Evolutionary conservation across 2,329 filamentous ascomycete genomes (phyloP).

Genomic region (Leptographium wingfieldii): DNA sequence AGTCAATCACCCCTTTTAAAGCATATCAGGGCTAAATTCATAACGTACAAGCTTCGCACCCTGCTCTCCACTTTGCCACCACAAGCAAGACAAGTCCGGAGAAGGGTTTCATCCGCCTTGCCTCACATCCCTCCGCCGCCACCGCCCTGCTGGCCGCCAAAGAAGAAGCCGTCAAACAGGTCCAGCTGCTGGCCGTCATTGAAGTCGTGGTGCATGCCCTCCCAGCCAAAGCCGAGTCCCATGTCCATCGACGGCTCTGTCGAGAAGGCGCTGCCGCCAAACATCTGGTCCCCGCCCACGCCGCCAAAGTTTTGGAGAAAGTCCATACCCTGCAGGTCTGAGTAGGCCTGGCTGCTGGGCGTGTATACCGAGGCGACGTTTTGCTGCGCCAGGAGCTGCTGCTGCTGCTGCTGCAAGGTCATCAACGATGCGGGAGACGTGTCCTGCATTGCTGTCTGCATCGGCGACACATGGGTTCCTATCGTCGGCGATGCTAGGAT

Average conservation of each 20-base stretch:
- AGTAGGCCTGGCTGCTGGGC: slow-evolving; percentile 23
- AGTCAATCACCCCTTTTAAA: no score
- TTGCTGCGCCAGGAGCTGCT: slow-evolving; percentile 5
- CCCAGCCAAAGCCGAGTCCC: slow-evolving; percentile 54
- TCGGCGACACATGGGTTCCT: slow-evolving; percentile 2
- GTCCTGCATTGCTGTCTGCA: slow-evolving; percentile 5
- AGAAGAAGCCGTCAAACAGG: slow-evolving; percentile 63
- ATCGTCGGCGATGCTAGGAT: slow-evolving; percentile 31
- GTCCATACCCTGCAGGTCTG: slow-evolving; percentile 40
- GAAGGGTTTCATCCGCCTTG: not conserved
- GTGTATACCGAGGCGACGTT: slow-evolving; percentile 8
- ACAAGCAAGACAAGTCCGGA: no score
- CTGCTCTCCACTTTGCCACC: no score
- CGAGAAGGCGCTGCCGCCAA: slow-evolving; percentile 15
- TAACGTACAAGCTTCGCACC: no score
- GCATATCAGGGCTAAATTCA: no score
- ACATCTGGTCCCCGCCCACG: slow-evolving; percentile 1
- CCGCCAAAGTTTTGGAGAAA: slow-evolving; percentile 33
- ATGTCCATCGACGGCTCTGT: slow-evolving; percentile 45
- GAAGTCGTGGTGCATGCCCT: slow-evolving; percentile 50
- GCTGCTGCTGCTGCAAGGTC: slow-evolving; percentile 21
- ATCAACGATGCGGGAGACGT: slow-evolving; percentile 12
- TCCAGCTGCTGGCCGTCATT: slow-evolving; percentile 48
- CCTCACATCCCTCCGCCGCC: slow-evolving; percentile 14
- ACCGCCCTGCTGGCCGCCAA: slow-evolving; percentile 39